Conservation (phyloP, 768 basidiomycete genomes). For the Tylopilus plumbeoviolaceoides region DNA sequence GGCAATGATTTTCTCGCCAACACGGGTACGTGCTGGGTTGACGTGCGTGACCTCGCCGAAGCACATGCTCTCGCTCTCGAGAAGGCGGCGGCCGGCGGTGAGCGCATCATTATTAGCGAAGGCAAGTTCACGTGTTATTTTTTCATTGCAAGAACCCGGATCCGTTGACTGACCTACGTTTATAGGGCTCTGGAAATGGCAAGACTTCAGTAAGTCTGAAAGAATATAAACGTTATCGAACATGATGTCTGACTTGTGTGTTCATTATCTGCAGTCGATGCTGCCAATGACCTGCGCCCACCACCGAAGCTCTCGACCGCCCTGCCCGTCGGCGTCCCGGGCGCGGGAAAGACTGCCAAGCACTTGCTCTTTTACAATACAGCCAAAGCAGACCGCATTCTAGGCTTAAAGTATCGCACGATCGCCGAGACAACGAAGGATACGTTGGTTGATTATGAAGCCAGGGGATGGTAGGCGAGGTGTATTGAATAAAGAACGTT, state of each 20-base stretch:
- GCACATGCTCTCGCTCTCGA: slow-evolving; percentile 53
- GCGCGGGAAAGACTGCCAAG: slow-evolving; percentile 25
- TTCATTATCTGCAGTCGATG: slow-evolving; percentile 29
- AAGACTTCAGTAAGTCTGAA: slow-evolving; percentile 13
- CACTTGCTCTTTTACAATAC: slow-evolving; percentile 26
- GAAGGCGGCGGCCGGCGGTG: slow-evolving; percentile 47
- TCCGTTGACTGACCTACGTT: slow-evolving; percentile 5
- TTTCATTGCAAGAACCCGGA: too few relatives aligned
- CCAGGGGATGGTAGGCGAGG: slow-evolving; percentile 37
- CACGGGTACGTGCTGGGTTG: slow-evolving; percentile 36
- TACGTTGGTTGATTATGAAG: slow-evolving; percentile 40
- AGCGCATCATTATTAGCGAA: slow-evolving; percentile 51
- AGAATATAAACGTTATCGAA: background rate
- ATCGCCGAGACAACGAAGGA: slow-evolving; percentile 40
- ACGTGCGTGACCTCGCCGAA: slow-evolving; percentile 53
- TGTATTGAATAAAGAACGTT: background rate
- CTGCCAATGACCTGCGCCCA: slow-evolving; percentile 29
- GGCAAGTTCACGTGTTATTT: slow-evolving; percentile 16
- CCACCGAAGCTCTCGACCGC: too few relatives aligned
- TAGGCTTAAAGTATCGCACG: slow-evolving; percentile 40
- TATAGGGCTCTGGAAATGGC: too few relatives aligned
- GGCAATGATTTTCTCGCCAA: slow-evolving; percentile 24
- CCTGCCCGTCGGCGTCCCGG: slow-evolving; percentile 28
- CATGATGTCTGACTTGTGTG: background rate
- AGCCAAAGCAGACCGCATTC: slow-evolving; percentile 21